Base-by-base conservation (phyloP, 108 stramenopile genomes). In the Fragilariopsis cylindrus region DNA sequence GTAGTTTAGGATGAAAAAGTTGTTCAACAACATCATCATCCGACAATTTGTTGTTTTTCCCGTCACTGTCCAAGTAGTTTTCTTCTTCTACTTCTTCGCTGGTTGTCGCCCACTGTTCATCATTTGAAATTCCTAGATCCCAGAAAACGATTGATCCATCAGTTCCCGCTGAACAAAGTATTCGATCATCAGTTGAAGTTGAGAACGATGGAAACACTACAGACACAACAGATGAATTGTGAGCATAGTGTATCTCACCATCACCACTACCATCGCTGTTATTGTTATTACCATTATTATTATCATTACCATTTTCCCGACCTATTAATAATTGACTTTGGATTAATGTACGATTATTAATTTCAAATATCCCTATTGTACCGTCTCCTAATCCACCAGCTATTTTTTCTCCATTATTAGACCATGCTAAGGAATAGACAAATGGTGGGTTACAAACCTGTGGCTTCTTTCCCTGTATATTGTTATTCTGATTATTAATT, bases 371-470 rank as follows among this genome's bases (percentile, higher is more conserved):
- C 19, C 77, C 30, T 68, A 75, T 63, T 64, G 39, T 57, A 72
- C 93, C 94, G 78, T 95, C 90, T 12, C 94, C 94, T 39, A 88
- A 58, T 9, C 88, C 94, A 21, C 88, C 92, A 39, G 85, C 87
- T 47, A 95, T 74, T 2, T 84, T 65, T 1, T 69, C 60, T 9
- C 90, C 88, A n/a, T 77, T 83, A 15, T 77, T 80, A 81, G 87
- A 89, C 91, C 91, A 95, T n/a, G 82, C 75, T 49, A 95, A 60
- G 65, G 84, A 77, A 79, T 95, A 82, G 3, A 95, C 86, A 71
- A 89, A 85, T 55, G 94, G 94, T 50, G 94, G 94, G 84, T 95
- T 95, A 84, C 90, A 92, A 5, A 92, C 66, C 73, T 92, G 91
- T 5, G 74, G 73, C 71, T 71, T 80, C 15, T 45, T 55, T 41